phyloP scores from a whole-genome alignment of 2,329 filamentous ascomycete genomes.

The Meredithiella fracta region DNA sequence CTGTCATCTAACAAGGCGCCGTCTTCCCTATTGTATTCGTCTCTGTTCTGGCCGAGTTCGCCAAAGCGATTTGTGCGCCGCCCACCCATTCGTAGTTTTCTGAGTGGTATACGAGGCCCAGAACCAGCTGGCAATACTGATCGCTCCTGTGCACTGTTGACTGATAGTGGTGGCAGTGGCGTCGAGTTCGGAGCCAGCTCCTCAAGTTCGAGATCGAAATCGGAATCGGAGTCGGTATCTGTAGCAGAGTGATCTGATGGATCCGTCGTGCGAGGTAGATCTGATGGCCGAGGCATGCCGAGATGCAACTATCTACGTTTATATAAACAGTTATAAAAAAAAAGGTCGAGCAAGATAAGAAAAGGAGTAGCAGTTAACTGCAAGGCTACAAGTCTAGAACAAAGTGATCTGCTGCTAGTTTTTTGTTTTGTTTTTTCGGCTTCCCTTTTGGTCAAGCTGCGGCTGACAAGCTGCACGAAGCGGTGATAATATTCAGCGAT shows the following conservation, averaged over 20 bases:
- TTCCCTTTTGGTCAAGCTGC: neutral
- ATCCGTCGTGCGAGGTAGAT: constrained; percentile 33
- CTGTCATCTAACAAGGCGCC: constrained; percentile 49
- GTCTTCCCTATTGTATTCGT: constrained; percentile 44
- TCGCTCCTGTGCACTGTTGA: constrained; percentile 21
- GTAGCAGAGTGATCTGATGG: constrained; percentile 41
- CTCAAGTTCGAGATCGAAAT: constrained; percentile 60
- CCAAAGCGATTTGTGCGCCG: constrained; percentile 40
- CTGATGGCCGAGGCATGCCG: constrained; percentile 40
- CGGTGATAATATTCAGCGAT: neutral
- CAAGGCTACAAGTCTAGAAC: neutral
- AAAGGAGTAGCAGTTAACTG: neutral
- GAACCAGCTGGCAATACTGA: constrained; percentile 12
- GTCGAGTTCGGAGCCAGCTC: constrained; percentile 52
- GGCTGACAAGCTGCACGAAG: constrained; percentile 2
- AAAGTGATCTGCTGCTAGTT: neutral
- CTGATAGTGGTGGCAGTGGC: constrained; percentile 22
- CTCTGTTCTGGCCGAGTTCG: constrained; percentile 39
- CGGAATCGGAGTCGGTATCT: constrained; percentile 45
- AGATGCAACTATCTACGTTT: no score
- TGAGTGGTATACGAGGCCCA: constrained; percentile 47
- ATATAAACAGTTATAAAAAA: neutral
- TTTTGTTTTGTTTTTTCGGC: neutral
- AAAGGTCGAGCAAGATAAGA: neutral
- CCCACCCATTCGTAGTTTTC: constrained; percentile 51